phyloP scores from a whole-genome alignment of 1,139 yeast species.

The Candida neerlandica region DNA sequence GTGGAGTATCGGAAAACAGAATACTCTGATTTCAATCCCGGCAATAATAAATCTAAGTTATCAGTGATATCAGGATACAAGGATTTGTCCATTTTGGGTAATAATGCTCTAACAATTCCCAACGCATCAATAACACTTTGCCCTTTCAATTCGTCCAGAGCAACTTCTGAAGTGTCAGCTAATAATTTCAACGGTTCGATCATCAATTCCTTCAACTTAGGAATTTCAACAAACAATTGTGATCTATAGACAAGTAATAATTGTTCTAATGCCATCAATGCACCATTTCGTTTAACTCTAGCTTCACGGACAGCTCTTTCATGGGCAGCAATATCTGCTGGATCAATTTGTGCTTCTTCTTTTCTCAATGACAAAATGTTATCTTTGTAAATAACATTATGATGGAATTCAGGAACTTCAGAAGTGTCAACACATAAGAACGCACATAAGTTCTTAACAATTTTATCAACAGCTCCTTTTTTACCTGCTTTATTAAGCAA shows the following conservation, averaged over 20 bases:
- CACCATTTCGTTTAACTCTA: slow-evolving; percentile 80
- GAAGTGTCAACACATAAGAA: slow-evolving; percentile 94
- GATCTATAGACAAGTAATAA: slow-evolving; percentile 54
- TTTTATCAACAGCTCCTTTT: slow-evolving; percentile 78
- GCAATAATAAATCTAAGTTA: slow-evolving; percentile 51
- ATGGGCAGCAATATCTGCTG: slow-evolving; percentile 64
- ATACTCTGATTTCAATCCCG: slow-evolving; percentile 66
- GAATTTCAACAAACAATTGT: slow-evolving; percentile 59
- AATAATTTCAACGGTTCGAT: slow-evolving; percentile 59
- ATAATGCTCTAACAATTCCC: slow-evolving; percentile 76
- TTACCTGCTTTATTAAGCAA: slow-evolving; percentile 62
- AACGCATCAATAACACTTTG: slow-evolving; percentile 86
- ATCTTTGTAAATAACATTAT: slow-evolving; percentile 59
- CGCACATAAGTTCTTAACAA: slow-evolving; percentile 87
- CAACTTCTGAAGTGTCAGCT: slow-evolving; percentile 34
- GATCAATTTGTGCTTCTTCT: slow-evolving; percentile 75
- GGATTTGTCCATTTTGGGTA: slow-evolving; percentile 59
- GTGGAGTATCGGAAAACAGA: slow-evolving; percentile 89
- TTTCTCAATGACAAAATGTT: slow-evolving; percentile 74
- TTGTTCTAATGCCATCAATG: slow-evolving; percentile 67
- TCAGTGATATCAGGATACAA: slow-evolving; percentile 54
- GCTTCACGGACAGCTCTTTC: slow-evolving; percentile 74
- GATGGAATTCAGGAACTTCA: slow-evolving; percentile 90
- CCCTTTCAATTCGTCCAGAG: slow-evolving; percentile 56
- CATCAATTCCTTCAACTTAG: slow-evolving; percentile 69